Evolutionary conservation across 139 green algal genomes (phyloP), one percentile per base, ranked within the genome.

Genomic region (Chlamydomonas sp.): DNA sequence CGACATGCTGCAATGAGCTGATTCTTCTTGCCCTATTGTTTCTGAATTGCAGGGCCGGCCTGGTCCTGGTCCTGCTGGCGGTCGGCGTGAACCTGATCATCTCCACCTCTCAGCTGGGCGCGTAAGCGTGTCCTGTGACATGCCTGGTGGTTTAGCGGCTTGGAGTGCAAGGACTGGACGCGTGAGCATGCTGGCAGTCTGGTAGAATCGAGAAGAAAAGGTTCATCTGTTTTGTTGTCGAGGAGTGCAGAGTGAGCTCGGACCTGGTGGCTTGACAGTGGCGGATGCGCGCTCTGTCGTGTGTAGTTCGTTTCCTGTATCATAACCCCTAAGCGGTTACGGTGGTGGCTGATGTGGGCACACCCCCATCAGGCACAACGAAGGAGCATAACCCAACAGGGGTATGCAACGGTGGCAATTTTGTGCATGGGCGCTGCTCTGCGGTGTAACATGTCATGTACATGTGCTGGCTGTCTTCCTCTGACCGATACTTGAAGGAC

Each of bases 51-150:
- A 95, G 91, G 91, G 91, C 92, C 80, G 94, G 94, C 72, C 92
- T 97, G 58, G 84, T 97, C 20, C 76, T 95, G n/a, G 93, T 97
- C 17, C 88, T 96, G 59, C 91, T 97, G 49, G 94, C 81, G 31
- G 91, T 97, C 66, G 97, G 95, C 73, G 85, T 96, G 79, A 98
- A 94, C 90, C 95, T 99, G 58, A 95, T 99, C 78, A 71, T 98
- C 78, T 95, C 91, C 87, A 99, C 97, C 85, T 97, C 80, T 74
- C 89, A 92, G 86, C 75, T 95, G 58, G 90, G 92, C 85, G n/a
- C 85, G 15, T 94, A 92, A 92, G 31, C 78, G 77, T 59, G 66
- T 49, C 31, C 31, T 49, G 31, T 49, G 31, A 49, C 31, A 49
- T 49, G 31, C 31, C 31, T 49, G 31, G 31, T 49, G 31, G 31